Conservation (phyloP, 2,329 filamentous ascomycete species). For the Amauroascus niger region DNA sequence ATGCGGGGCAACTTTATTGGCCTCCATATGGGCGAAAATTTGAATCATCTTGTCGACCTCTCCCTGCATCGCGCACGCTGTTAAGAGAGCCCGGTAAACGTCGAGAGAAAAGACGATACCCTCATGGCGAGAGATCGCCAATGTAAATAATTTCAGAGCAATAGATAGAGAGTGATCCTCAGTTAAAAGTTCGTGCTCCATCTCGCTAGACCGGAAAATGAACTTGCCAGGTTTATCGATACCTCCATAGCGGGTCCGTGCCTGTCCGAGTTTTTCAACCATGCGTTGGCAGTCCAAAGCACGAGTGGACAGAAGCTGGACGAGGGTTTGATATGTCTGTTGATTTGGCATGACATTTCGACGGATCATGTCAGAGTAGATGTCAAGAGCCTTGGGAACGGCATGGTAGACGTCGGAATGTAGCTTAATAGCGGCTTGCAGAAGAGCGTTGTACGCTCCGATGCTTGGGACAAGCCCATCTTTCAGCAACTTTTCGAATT, state of each 20-base stretch:
- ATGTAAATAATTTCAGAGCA: constrained; percentile 75
- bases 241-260: constrained; percentile 72
- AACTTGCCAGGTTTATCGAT: constrained; percentile 77
- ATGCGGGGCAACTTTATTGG: constrained; percentile 60
- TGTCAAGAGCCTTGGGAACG: constrained; percentile 81
- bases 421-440: constrained; percentile 74
- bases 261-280: constrained; percentile 66
- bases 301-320: constrained; percentile 69
- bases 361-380: constrained; percentile 92
- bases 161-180: constrained; percentile 82
- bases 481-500: constrained; percentile 83
- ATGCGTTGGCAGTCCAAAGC: constrained; percentile 67
- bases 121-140: constrained; percentile 54
- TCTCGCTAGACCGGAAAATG: constrained; percentile 77
- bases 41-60: constrained; percentile 80
- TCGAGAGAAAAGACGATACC: constrained; percentile 62
- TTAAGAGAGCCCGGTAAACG: constrained; percentile 76
- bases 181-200: constrained; percentile 73
- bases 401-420: constrained; percentile 71
- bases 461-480: constrained; percentile 72
- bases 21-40: constrained; percentile 86
- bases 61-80: constrained; percentile 73
- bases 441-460: constrained; percentile 81
- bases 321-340: constrained; percentile 78
- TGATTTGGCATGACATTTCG: constrained; percentile 72